Conservation (phyloP, 1,284 basidiomycete species). For the Puccinia triticina region DNA sequence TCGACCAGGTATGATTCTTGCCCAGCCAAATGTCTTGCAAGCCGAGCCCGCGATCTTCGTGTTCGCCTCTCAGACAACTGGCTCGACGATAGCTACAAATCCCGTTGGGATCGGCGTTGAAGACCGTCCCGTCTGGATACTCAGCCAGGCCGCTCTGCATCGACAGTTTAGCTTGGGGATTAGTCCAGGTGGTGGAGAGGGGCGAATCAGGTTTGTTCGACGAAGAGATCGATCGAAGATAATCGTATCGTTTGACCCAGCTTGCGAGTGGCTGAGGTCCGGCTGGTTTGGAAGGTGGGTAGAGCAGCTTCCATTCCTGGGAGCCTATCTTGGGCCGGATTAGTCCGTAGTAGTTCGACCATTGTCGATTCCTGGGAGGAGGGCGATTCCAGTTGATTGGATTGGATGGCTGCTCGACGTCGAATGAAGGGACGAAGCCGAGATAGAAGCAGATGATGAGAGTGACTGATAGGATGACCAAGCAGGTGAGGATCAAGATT, state of each 20-base stretch:
- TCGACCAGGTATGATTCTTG: constrained; percentile 34
- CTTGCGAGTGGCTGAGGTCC: constrained; percentile 19
- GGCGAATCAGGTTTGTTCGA: constrained; percentile 5
- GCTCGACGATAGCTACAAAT: constrained; percentile 48
- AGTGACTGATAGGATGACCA: not conserved
- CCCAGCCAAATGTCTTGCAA: constrained; percentile 42
- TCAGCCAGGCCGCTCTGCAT: constrained; percentile 19
- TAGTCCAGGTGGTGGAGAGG: constrained; percentile 7
- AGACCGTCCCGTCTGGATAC: constrained; percentile 27
- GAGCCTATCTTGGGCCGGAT: constrained; percentile 23
- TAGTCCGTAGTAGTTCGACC: constrained; percentile 10
- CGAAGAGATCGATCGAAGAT: constrained; percentile 33
- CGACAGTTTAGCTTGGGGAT: constrained; percentile 29
- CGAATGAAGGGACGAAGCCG: not conserved
- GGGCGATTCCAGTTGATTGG: constrained; percentile 27
- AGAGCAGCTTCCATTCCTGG: constrained; percentile 36
- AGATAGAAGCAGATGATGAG: constrained; percentile 25
- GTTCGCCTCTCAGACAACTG: constrained; percentile 28
- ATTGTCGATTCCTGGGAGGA: not conserved
- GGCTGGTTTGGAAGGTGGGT: constrained; percentile 22
- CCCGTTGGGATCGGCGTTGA: constrained; percentile 15
- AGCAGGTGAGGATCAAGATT: not conserved
- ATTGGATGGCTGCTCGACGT: not conserved
- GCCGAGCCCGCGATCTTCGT: constrained; percentile 16
- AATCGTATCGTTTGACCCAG: constrained; percentile 45